These are phyloP conservation scores for Auricularia heimuer DNA, from an alignment of 768 basidiomycete genomes.

Conservation along the genomic window DNA sequence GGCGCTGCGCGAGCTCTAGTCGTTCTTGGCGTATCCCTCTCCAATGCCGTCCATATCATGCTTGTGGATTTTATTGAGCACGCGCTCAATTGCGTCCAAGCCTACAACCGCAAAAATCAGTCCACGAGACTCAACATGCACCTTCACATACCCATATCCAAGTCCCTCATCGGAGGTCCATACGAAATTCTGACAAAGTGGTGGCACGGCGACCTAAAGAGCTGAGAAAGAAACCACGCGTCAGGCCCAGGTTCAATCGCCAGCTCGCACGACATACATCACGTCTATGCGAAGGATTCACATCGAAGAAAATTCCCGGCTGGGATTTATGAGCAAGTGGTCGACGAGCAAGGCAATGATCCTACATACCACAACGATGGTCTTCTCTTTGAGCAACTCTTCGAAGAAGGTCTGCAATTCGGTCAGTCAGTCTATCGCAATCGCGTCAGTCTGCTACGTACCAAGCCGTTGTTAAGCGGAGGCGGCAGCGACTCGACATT, in stretches of 20 bases:
- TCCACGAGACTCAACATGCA: too few species aligned
- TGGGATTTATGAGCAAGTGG: too few species aligned
- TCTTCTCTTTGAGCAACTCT: conserved; percentile 81
- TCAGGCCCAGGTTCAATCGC: not conserved
- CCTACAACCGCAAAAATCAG: conserved; percentile 30
- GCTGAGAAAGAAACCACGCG: conserved; percentile 3
- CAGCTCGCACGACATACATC: conserved; percentile 27
- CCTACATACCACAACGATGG: conserved; percentile 53
- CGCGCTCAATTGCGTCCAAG: conserved; percentile 74
- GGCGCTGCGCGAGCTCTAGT: not conserved
- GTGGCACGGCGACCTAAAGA: conserved; percentile 86
- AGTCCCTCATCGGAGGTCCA: conserved; percentile 68
- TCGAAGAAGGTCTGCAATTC: conserved; percentile 75
- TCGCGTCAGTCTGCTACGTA: conserved; percentile 23
- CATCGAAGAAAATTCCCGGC: conserved; percentile 49
- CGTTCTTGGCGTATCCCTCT: not conserved
- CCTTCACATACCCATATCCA: conserved; percentile 53
- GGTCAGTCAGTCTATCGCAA: conserved; percentile 1
- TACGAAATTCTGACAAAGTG: conserved; percentile 84
- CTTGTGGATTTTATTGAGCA: conserved; percentile 43
- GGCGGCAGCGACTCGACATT: conserved; percentile 69
- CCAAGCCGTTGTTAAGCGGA: conserved; percentile 82
- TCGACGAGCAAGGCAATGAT: too few species aligned
- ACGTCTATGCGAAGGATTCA: conserved; percentile 48
- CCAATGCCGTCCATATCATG: not conserved